Evolutionary conservation across 352 stramenopile species (phyloP).

Genomic region (Phytophthora megakarya): DNA sequence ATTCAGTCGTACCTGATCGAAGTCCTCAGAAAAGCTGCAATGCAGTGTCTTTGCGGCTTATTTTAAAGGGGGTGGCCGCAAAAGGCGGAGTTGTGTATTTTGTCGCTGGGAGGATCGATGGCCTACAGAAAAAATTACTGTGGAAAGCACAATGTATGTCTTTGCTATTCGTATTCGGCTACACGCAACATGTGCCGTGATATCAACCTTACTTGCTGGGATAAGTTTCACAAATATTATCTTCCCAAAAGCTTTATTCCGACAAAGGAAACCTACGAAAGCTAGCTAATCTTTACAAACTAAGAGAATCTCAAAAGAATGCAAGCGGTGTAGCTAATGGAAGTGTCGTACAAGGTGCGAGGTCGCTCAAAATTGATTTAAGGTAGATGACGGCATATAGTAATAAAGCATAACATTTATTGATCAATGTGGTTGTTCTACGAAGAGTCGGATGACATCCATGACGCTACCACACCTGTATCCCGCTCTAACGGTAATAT

Average conservation of each 20-base stretch:
- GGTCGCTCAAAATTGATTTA: neutral
- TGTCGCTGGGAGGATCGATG: conserved; percentile 27
- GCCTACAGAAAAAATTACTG: conserved; percentile 32
- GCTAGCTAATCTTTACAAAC: conserved; percentile 2
- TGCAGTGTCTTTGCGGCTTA: neutral
- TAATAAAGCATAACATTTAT: too few relatives aligned
- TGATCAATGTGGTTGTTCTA: too few relatives aligned
- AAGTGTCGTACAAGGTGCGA: neutral
- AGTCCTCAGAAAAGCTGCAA: conserved; percentile 13
- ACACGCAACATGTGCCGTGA: conserved; percentile 18
- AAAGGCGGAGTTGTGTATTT: conserved; percentile 21
- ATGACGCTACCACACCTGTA: too few relatives aligned
- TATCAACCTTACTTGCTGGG: conserved; percentile 22
- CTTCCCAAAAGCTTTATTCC: conserved; percentile 9
- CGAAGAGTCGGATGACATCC: too few relatives aligned
- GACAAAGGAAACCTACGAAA: conserved; percentile 18
- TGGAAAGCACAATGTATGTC: conserved; percentile 24
- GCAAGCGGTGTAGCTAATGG: neutral
- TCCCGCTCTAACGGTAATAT: too few relatives aligned
- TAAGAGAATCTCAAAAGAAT: too few relatives aligned
- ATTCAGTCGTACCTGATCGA: neutral
- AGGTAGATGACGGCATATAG: too few relatives aligned
- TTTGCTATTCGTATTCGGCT: conserved; percentile 3
- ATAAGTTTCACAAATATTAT: conserved; percentile 27
- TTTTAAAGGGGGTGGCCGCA: conserved; percentile 4